A percentile compares a stretch with the other conserved stretches of the same genome.
These are phyloP conservation scores for Amphibolis antarctica DNA, from an alignment of 106 monocot species.

Conservation along the genomic window DNA sequence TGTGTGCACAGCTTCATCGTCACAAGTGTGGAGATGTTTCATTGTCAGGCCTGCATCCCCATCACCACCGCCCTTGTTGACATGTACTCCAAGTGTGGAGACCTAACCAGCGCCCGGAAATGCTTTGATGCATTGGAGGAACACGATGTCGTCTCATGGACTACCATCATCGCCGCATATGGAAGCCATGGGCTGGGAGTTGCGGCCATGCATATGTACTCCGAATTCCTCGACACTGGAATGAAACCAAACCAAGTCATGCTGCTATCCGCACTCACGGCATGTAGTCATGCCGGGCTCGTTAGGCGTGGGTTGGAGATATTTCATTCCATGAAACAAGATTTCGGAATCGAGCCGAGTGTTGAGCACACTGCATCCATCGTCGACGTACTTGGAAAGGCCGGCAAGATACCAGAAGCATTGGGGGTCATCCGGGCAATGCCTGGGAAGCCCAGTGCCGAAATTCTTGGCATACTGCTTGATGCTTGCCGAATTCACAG, in stretches of 20 bases:
- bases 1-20: conserved; percentile 32
- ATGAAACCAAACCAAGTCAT: conserved; percentile 34
- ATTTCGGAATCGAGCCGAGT: conserved; percentile 10
- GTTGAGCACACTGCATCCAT: conserved; percentile 32
- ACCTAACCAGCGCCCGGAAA: conserved; percentile 14
- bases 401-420: conserved; percentile 30
- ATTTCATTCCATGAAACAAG: conserved; percentile 24
- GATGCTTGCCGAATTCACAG: conserved; percentile 39
- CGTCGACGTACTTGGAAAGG: conserved; percentile 26
- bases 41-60: conserved; percentile 17
- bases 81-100: conserved; percentile 47
- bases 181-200: conserved; percentile 36
- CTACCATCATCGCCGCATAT: conserved; percentile 30
- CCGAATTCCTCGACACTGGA: conserved; percentile 12
- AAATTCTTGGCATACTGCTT: conserved; percentile 60
- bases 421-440: conserved; percentile 13
- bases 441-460: conserved; percentile 26
- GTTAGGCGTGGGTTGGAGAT: conserved; percentile 19
- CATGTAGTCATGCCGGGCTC: conserved; percentile 40
- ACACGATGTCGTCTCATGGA: conserved; percentile 35
- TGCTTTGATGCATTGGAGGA: conserved; percentile 24
- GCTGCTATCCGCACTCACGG: conserved; percentile 33
- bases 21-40: conserved; percentile 9
- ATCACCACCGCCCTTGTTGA: conserved; percentile 41
- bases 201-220: conserved; percentile 18